Base-by-base conservation (phyloP, 441 rosid genomes). In the Populus trichocarpa region DNA sequence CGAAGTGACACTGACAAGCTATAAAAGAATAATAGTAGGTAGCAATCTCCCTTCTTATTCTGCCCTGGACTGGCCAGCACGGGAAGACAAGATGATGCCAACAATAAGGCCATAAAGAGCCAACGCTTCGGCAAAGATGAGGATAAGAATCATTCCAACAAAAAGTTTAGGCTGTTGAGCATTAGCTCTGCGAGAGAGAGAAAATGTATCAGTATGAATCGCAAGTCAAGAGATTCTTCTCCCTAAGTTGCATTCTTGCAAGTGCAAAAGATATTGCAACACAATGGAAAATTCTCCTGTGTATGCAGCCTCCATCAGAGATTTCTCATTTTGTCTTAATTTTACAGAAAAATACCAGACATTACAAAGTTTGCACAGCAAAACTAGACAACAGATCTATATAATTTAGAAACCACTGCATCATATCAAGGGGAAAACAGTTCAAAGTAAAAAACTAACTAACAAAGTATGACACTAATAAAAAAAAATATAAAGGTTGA, bases 21-120 rank as follows among this genome's bases (percentile, higher is more conserved):
- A 80, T 69, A 2, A 77, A 84, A 83, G 84, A 81, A 82, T 84
- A 80, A 50, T 67, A 67, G 11, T 35, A 61, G 69, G 70, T 26
- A 46, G 73, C 40, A 22, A 35, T 33, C 68, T 63, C 53, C 69
- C 68, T 26, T 69, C 86, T 86, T 79, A 93, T 0, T 91, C 96
- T 26, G 96, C 97, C 87, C 96, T 87, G 63, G 97, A 93, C 81
- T 93, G 97, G 75, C 97, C 97, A 65, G 97, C 96, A 66, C 97
- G 88, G 75, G 97, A 93, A 66, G 97, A 93, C 80, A 93, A 82
- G 79, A 93, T 93, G 88, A 93, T 93, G 74, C 96, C 97, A 1
- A 93, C 93, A 33, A 93, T 93, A 71, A 93, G 94, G 10, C 97
- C 96, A 26, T 91, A 93, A 26, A 93, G 87, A n/a, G 94, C 96